These are phyloP conservation scores for Phaffomyces thermotolerans DNA, from an alignment of 805 yeast species.

Conservation along the genomic window DNA sequence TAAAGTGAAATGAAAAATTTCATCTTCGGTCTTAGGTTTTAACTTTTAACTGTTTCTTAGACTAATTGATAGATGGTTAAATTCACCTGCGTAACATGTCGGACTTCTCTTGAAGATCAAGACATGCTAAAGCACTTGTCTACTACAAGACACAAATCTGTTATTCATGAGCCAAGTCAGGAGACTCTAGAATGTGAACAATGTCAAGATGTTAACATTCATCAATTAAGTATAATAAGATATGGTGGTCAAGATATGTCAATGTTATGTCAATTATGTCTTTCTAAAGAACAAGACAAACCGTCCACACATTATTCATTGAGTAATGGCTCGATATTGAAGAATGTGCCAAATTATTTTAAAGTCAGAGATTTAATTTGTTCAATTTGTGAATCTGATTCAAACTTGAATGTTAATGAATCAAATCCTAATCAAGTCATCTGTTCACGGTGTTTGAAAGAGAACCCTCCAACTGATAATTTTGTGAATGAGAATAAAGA, in stretches of 20 bases:
- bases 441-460: conserved; percentile 38
- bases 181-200: conserved; percentile 49
- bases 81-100: conserved; percentile 43
- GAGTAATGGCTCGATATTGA: conserved; percentile 49
- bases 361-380: conserved; percentile 47
- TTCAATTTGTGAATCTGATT: conserved; percentile 35
- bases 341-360: conserved; percentile 38
- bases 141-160: conserved; percentile 45
- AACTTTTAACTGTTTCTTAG: no score
- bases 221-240: conserved; percentile 42
- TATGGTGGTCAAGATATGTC: conserved; percentile 51
- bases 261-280: conserved; percentile 41
- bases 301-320: conserved; percentile 45
- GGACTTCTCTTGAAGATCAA: conserved; percentile 26
- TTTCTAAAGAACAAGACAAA: conserved; percentile 33
- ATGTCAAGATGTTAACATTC: conserved; percentile 47
- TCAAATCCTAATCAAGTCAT: conserved; percentile 24
- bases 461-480: conserved; percentile 4
- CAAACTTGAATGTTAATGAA: conserved; percentile 31
- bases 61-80: conserved; percentile 10
- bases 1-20: no score
- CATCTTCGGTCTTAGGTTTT: no score
- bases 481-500: conserved; percentile 42
- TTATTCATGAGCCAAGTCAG: conserved; percentile 26
- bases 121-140: conserved; percentile 47